These are phyloP conservation scores for Beauveria sp. DNA, from an alignment of 2,329 filamentous ascomycete species.

Conservation along the genomic window DNA sequence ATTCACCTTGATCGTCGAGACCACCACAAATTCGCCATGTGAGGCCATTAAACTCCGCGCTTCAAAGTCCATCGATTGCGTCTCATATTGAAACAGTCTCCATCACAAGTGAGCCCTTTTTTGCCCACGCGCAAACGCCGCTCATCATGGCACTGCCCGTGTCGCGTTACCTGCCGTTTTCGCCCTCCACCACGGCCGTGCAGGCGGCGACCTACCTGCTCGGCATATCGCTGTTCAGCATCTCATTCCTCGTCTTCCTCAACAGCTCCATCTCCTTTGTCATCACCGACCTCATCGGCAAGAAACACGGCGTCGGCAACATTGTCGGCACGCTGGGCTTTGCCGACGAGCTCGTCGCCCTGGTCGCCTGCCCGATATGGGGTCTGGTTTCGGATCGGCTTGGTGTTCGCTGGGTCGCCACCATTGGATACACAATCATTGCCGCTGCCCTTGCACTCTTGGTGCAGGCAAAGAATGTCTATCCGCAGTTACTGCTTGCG, in stretches of 20 bases:
- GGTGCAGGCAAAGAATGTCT: slow-evolving; percentile 80
- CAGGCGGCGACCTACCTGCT: slow-evolving; percentile 71
- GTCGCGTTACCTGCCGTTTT: slow-evolving; percentile 48
- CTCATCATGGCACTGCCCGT: slow-evolving; percentile 28
- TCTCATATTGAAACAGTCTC: neutral
- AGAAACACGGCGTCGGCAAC: slow-evolving; percentile 66
- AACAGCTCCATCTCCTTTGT: slow-evolving; percentile 81
- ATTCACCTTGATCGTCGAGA: neutral
- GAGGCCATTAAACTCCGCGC: neutral
- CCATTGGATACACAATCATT: slow-evolving; percentile 75
- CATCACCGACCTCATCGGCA: slow-evolving; percentile 72
- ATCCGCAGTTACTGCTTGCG: slow-evolving; percentile 79
- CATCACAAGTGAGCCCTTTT: neutral
- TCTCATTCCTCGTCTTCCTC: slow-evolving; percentile 83
- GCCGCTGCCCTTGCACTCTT: slow-evolving; percentile 70
- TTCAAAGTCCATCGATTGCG: neutral
- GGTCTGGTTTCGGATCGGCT: slow-evolving; percentile 70
- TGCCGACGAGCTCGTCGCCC: slow-evolving; percentile 72
- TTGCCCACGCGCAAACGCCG: neutral
- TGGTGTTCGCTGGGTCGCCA: slow-evolving; percentile 64
- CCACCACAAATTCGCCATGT: slow-evolving; percentile 3
- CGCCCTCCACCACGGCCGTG: slow-evolving; percentile 48
- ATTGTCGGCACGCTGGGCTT: slow-evolving; percentile 81
- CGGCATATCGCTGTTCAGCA: slow-evolving; percentile 77
- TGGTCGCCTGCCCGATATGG: slow-evolving; percentile 75